Evolutionary conservation across 2,329 filamentous ascomycete genomes (phyloP).

Genomic region (Emergomyces pasteurianus): DNA sequence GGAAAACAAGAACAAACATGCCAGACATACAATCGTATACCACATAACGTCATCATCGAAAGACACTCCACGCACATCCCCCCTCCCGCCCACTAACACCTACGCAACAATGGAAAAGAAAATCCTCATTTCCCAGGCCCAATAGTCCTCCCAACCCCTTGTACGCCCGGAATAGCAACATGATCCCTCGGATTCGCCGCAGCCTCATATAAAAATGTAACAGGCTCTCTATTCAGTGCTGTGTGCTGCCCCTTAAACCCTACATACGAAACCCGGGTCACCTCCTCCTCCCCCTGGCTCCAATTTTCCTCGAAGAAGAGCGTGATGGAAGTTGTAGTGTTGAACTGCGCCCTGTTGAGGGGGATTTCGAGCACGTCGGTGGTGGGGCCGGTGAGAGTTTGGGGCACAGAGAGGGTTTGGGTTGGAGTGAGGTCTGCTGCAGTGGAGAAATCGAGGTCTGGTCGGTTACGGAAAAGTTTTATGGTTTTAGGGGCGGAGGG

Average conservation of each 20-base stretch:
- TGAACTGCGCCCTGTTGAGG: slow-evolving; percentile 80
- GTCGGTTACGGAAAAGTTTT: slow-evolving; percentile 76
- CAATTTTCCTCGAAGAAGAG: slow-evolving; percentile 94
- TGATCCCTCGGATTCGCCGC: slow-evolving; percentile 88
- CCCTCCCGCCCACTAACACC: background rate
- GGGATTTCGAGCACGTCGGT: slow-evolving; percentile 72
- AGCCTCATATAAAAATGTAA: slow-evolving; percentile 84
- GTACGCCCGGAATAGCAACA: slow-evolving; percentile 35
- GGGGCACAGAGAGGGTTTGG: slow-evolving; percentile 65
- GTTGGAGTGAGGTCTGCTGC: slow-evolving; percentile 59
- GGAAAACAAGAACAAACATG: background rate
- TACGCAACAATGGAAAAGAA: background rate
- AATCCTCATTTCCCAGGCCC: slow-evolving; percentile 24
- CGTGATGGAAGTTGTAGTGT: slow-evolving; percentile 65
- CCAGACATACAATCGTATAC: background rate
- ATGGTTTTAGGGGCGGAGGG: slow-evolving; percentile 65
- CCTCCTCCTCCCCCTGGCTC: slow-evolving; percentile 64
- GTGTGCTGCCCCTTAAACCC: slow-evolving; percentile 95
- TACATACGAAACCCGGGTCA: slow-evolving; percentile 66
- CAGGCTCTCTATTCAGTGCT: slow-evolving; percentile 67
- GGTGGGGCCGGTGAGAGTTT: slow-evolving; percentile 43
- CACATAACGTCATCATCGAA: background rate
- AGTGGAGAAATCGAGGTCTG: slow-evolving; percentile 71
- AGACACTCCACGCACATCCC: background rate
- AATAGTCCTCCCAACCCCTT: slow-evolving; percentile 27